These are phyloP conservation scores for Gardenia jasminoides DNA, from an alignment of 257 asterid species.

Conservation along the genomic window DNA sequence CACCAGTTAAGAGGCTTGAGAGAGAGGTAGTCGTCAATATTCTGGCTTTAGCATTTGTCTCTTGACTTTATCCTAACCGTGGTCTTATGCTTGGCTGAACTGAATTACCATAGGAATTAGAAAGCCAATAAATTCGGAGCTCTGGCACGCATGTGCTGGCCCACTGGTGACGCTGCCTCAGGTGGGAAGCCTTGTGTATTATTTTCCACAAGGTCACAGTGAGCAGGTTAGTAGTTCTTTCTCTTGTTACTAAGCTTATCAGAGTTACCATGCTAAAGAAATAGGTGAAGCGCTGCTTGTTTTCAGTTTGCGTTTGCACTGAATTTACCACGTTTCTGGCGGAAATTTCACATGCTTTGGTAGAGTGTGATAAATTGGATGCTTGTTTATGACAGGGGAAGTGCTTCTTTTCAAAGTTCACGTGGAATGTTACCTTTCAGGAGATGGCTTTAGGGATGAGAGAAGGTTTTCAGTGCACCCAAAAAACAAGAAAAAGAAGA, in stretches of 20 bases:
- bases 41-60: neutral
- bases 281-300: neutral
- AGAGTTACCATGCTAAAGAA: neutral
- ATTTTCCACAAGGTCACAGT: conserved; percentile 89
- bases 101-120: conserved; percentile 40
- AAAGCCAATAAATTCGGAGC: conserved; percentile 67
- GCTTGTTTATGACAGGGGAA: neutral
- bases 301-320: neutral
- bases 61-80: conserved; percentile 4
- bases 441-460: neutral
- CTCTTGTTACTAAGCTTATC: neutral
- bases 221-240: conserved; percentile 57
- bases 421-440: neutral
- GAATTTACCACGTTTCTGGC: neutral
- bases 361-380: neutral
- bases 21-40: neutral
- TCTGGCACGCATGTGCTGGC: conserved; percentile 95
- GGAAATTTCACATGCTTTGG: neutral
- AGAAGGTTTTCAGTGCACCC: neutral
- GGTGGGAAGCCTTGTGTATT: conserved; percentile 82
- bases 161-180: conserved; percentile 84
- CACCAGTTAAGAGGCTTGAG: neutral
- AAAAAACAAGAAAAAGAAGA: neutral
- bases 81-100: conserved; percentile 1
- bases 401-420: neutral